Evolutionary conservation across 108 stramenopile species (phyloP), one percentile per base, ranked within the genome.

Genomic region (Cyclotella atomus): DNA sequence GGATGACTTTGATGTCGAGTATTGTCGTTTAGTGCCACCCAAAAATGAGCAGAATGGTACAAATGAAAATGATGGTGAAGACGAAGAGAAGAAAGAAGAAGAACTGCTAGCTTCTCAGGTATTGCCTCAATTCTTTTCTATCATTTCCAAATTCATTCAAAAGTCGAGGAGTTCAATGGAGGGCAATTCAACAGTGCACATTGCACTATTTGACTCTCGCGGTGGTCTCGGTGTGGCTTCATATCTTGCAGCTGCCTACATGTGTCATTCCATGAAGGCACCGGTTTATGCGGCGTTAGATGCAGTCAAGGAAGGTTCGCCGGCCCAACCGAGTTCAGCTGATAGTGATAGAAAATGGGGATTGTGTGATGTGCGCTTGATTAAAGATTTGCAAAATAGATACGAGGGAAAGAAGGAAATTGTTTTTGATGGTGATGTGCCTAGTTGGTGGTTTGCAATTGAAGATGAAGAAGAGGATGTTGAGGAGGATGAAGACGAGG

Each of bases 1-100:
- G 84, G 80, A 81, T 49, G 84, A 84, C 54, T 84, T 53, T 47
- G 84, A 81, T 34, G 75, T 84, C 25, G 84, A 84, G 45, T 81
- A 84, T 62, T 68, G 61, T 63, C 76, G 81, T 41, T 56, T 81
- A 46, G 9, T 70, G 46, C 79, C 77, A 47, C 62, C 74, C 14
- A 55, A 45, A 32, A 15, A 38, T 53, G 4, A 14, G 20, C n/a
- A n/a, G n/a, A n/a, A n/a, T n/a, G n/a, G n/a, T n/a, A n/a, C n/a
- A n/a, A n/a, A n/a, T n/a, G 44, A 45, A 19, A 43, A 49, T 27
- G 46, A 33, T 27, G 14, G 25, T 32, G 24, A 16, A 43, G 45
- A 19, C 52, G n/a, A 68, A 16, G 36, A 66, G 32, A 27, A 64
- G 10, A 30, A 75, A 17, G 21, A 41, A 1, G 67, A 70, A 65